Evolutionary conservation across 1,139 yeast species (phyloP).

Genomic region (Taiozyma sp.): DNA sequence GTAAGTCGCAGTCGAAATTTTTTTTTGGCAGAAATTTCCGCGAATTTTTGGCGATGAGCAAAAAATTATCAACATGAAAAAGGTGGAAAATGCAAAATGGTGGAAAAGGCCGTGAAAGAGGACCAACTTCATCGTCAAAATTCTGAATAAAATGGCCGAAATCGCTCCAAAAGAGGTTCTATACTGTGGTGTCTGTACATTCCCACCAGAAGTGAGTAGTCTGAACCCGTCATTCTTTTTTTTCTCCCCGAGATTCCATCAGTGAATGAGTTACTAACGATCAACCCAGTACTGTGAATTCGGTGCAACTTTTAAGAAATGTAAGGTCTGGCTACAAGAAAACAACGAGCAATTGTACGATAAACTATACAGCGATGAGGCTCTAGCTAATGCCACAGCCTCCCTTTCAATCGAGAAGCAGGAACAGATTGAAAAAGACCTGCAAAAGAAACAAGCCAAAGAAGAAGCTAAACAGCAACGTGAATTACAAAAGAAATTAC

Average conservation of each 20-base stretch:
- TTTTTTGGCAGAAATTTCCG: background rate
- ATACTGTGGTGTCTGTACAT: slow-evolving; percentile 83
- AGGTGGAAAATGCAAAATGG: background rate
- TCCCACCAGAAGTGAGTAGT: slow-evolving; percentile 62
- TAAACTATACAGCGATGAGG: slow-evolving; percentile 56
- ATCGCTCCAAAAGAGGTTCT: slow-evolving; percentile 40
- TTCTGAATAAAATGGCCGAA: slow-evolving; percentile 1
- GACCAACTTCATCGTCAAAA: background rate
- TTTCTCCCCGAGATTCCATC: background rate
- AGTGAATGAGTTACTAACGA: background rate
- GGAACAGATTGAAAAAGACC: slow-evolving; percentile 74
- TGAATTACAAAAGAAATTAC: slow-evolving; percentile 71
- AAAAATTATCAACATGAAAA: background rate
- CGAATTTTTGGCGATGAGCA: background rate
- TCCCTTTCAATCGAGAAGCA: slow-evolving; percentile 54
- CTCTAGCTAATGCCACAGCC: slow-evolving; percentile 26
- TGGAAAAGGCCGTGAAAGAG: background rate
- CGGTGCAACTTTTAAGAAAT: slow-evolving; percentile 75
- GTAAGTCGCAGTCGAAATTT: background rate
- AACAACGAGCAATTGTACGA: slow-evolving; percentile 53
- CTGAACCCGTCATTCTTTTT: background rate
- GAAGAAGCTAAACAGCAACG: slow-evolving; percentile 88
- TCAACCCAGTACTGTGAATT: slow-evolving; percentile 69
- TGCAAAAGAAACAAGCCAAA: slow-evolving; percentile 81
- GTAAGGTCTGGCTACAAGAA: slow-evolving; percentile 77